Conservation (phyloP, 1,284 basidiomycete species). For the Ganoderma leucocontextum region DNA sequence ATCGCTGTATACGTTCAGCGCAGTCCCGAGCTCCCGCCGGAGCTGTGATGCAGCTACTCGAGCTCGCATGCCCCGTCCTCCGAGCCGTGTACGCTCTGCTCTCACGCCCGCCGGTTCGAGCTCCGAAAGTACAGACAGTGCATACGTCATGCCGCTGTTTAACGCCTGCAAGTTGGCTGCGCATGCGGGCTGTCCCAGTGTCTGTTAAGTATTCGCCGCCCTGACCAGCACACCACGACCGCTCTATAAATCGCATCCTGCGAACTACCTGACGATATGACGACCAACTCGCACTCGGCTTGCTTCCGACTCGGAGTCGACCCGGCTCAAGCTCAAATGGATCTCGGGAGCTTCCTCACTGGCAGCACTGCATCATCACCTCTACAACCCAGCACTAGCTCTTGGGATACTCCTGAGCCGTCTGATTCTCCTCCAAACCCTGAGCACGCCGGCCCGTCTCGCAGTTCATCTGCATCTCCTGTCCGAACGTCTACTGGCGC, state of each 20-base stretch:
- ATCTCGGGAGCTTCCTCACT: background rate
- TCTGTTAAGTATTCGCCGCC: no score
- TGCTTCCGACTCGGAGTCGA: background rate
- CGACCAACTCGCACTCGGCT: background rate
- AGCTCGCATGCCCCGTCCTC: no score
- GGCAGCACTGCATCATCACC: background rate
- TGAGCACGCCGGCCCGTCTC: slow-evolving; percentile 2
- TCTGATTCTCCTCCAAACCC: slow-evolving; percentile 4
- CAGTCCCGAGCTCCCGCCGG: no score
- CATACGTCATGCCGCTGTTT: no score
- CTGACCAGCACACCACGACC: background rate
- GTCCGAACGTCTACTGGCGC: slow-evolving; percentile 9
- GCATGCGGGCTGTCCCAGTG: no score
- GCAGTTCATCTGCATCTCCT: slow-evolving; percentile 12
- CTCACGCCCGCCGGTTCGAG: no score
- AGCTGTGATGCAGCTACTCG: no score
- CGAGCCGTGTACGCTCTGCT: no score
- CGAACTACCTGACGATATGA: no score
- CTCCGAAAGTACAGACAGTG: no score
- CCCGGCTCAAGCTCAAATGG: background rate
- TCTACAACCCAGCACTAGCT: background rate
- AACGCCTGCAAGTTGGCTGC: no score
- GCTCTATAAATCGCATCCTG: background rate
- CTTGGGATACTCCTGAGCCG: background rate
- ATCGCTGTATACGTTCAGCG: no score